Conservation (phyloP, 768 basidiomycete genomes). For the Kwoniella sp. region DNA sequence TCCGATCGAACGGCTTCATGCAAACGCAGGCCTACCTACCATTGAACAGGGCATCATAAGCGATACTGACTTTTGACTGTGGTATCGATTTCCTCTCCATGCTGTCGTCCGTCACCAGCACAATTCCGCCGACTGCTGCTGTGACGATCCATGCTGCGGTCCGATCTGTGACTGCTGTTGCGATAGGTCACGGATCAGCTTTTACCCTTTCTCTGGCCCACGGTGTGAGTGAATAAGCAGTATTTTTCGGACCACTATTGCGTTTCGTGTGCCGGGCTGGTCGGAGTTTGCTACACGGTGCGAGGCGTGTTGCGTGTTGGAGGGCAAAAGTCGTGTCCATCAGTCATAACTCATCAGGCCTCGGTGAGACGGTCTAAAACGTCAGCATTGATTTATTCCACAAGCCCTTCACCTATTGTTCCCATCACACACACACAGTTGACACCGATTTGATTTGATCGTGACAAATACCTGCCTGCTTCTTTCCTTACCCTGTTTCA, state of each 20-base stretch:
- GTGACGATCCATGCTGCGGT: conserved; percentile 22
- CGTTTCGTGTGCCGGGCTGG: too few species aligned
- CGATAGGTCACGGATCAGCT: conserved; percentile 14
- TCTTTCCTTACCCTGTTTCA: too few species aligned
- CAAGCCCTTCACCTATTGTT: too few species aligned
- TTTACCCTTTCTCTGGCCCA: conserved; percentile 1
- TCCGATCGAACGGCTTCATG: not conserved
- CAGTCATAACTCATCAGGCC: not conserved
- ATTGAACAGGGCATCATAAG: too few species aligned
- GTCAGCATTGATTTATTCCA: too few species aligned
- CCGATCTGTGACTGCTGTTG: conserved; percentile 21
- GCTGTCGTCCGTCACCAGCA: conserved; percentile 1
- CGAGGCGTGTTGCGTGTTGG: too few species aligned
- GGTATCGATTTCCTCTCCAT: too few species aligned
- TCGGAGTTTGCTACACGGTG: too few species aligned
- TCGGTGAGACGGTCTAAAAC: not conserved
- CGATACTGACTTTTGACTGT: not conserved
- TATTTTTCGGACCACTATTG: too few species aligned
- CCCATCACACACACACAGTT: too few species aligned
- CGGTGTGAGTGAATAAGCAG: conserved; percentile 5
- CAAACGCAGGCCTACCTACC: not conserved
- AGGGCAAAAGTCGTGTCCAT: not conserved
- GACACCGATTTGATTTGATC: too few species aligned
- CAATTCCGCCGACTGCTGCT: conserved; percentile 20
- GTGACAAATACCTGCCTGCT: too few species aligned